Evolutionary conservation across 768 basidiomycete genomes (phyloP), one percentile per base, ranked within the genome.

Genomic region (Russula olivacea): DNA sequence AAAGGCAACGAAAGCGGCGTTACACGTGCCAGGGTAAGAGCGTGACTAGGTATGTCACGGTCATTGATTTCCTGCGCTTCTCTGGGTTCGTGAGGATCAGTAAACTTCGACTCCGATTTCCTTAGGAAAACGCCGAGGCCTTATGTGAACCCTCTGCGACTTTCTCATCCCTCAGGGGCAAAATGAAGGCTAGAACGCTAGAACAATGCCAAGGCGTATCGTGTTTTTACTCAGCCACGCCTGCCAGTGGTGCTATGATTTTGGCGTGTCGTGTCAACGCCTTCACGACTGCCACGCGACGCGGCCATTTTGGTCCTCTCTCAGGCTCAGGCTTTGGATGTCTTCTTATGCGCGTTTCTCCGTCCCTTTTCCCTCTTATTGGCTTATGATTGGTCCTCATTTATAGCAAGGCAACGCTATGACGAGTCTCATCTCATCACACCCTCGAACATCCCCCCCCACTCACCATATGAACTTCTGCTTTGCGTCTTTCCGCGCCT

Each of bases 111-210:
- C 25, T 34, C n/a, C n/a, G n/a, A n/a, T n/a, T n/a, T n/a, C n/a
- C 23, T 28, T 23, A 48, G 34, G 60, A 54, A 58, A 60, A 55
- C 48, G 58, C 58, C 63, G 58, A 60, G 51, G 52, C 53, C 53
- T 36, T 54, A 53, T 36, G 58, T 59, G 38, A 55, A 55, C 23
- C 34, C 21, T 50, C 48, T 57, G 34, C 47, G 10, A 10, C 28
- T 10, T 59, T 59, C 34, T 50, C 28, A 15, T n/a, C 53, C 54
- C 19, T 7, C 51, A 59, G 58, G 38, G 51, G 62, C 40, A 55
- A 60, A 64, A 64, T 64, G 58, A 60, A 47, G 53, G 58, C 63
- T 60, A 60, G 54, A 41, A 34, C 58, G 58, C 63, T 60, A 60
- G 54, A 41, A 34, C 54, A 36, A 38, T n/a, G 40, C 41, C 40